Conservation (phyloP, 2,329 filamentous ascomycete genomes). For the Penicillium paneum region DNA sequence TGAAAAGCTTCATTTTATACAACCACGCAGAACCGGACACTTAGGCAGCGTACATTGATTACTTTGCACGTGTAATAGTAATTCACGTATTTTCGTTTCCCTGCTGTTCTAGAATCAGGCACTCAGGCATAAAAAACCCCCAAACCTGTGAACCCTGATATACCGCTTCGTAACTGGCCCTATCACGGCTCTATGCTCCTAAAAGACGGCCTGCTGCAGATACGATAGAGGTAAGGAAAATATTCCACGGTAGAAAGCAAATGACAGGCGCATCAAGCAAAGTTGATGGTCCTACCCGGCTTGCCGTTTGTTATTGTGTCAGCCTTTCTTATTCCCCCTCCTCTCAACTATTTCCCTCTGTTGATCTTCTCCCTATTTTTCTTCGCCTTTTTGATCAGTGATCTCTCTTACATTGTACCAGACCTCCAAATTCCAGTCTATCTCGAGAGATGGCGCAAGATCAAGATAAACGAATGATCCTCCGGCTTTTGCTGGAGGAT, state of each 20-base stretch:
- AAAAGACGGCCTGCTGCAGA: not conserved
- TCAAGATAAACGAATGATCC: not conserved
- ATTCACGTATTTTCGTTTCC: too few species aligned
- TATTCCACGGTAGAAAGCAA: not conserved
- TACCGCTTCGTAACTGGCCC: not conserved
- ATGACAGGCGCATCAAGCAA: too few species aligned
- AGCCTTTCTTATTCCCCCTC: too few species aligned
- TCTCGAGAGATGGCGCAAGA: not conserved
- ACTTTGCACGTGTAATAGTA: too few species aligned
- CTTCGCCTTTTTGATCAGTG: not conserved
- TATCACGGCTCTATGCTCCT: not conserved
- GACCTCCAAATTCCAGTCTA: not conserved
- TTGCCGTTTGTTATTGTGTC: too few species aligned
- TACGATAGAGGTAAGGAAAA: not conserved
- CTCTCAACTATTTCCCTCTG: not conserved
- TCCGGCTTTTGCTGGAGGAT: slow-evolving; percentile 5
- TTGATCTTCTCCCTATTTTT: not conserved
- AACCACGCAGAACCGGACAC: too few species aligned
- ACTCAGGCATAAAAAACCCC: too few species aligned
- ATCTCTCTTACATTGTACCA: not conserved
- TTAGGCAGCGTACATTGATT: too few species aligned
- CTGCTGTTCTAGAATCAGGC: too few species aligned
- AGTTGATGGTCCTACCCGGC: too few species aligned
- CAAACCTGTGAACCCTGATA: too few species aligned
- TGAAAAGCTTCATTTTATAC: too few species aligned